Conservation (phyloP, 805 yeast species). For the Metschnikowia shivogae region DNA sequence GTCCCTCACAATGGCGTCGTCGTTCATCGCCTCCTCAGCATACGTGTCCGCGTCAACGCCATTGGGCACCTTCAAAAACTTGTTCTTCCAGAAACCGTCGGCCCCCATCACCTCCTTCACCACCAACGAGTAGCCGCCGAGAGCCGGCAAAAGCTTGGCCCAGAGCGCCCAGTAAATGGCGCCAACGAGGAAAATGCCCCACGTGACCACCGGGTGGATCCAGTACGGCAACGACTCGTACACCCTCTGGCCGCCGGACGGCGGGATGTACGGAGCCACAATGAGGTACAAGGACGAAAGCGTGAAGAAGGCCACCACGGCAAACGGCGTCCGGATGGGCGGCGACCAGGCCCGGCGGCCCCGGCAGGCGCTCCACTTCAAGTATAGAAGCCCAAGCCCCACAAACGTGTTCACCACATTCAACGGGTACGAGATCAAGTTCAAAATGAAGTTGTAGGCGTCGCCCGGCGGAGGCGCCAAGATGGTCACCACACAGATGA, state of each 20-base stretch:
- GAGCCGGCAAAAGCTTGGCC: constrained; percentile 54
- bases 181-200: constrained; percentile 69
- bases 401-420: constrained; percentile 68
- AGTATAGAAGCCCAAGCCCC: constrained; percentile 56
- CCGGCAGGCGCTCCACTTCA: constrained; percentile 48
- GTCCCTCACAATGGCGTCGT: constrained; percentile 10
- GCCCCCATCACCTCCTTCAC: constrained; percentile 53
- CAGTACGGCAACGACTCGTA: constrained; percentile 71
- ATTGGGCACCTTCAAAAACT: constrained; percentile 40
- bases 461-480: constrained; percentile 80
- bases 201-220: constrained; percentile 76
- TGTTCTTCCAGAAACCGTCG: constrained; percentile 72
- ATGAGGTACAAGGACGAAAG: constrained; percentile 64
- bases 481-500: constrained; percentile 68
- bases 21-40: constrained; percentile 17
- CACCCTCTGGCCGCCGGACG: constrained; percentile 59
- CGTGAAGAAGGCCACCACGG: constrained; percentile 61
- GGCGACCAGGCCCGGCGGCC: constrained; percentile 64
- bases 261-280: constrained; percentile 78
- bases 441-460: constrained; percentile 76
- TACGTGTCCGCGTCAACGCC: constrained; percentile 13
- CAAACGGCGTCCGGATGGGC: constrained; percentile 60
- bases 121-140: constrained; percentile 48
- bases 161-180: constrained; percentile 63
- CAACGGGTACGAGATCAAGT: constrained; percentile 77